phyloP scores from a whole-genome alignment of 805 yeast genomes.

The Huiozyma naganishii region DNA sequence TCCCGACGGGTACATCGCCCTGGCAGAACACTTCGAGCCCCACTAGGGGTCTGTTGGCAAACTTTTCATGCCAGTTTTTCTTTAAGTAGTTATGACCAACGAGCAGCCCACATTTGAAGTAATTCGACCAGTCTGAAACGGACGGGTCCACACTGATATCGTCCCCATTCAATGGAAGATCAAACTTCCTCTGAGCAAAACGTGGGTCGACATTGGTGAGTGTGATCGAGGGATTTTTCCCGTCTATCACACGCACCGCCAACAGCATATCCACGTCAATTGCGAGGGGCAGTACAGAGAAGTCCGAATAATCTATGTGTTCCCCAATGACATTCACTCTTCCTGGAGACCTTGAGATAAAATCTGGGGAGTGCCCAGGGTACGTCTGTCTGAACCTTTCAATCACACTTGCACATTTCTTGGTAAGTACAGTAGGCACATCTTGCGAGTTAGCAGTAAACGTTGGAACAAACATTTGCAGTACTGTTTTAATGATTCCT shows the following conservation, averaged over 20 bases:
- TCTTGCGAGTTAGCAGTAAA: constrained; percentile 1
- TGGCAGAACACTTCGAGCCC: constrained; percentile 46
- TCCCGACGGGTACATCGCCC: constrained; percentile 64
- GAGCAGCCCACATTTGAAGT: constrained; percentile 52
- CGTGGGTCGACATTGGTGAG: constrained; percentile 27
- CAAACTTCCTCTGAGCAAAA: constrained; percentile 30
- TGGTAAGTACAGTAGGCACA: constrained; percentile 4
- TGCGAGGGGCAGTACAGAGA: constrained; percentile 64
- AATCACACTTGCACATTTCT: constrained; percentile 6
- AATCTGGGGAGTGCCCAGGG: constrained; percentile 21
- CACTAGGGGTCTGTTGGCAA: constrained; percentile 23
- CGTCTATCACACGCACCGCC: constrained; percentile 31
- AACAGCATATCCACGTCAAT: constrained; percentile 54
- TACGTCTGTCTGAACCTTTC: constrained; percentile 7
- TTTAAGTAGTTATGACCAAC: constrained; percentile 45
- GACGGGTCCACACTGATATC: constrained; percentile 38
- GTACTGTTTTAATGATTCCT: no score
- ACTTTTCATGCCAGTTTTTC: constrained; percentile 22
- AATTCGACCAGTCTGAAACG: constrained; percentile 50
- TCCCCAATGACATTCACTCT: constrained; percentile 68
- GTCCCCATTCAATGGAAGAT: constrained; percentile 32
- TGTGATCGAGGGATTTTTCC: constrained; percentile 18
- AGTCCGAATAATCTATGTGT: constrained; percentile 59
- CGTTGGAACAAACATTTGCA: constrained; percentile 11
- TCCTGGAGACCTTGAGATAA: constrained; percentile 60